Evolutionary conservation across 2,329 filamentous ascomycete genomes (phyloP), one percentile per base, ranked within the genome.

Genomic region (Aspergillus clavatus): DNA sequence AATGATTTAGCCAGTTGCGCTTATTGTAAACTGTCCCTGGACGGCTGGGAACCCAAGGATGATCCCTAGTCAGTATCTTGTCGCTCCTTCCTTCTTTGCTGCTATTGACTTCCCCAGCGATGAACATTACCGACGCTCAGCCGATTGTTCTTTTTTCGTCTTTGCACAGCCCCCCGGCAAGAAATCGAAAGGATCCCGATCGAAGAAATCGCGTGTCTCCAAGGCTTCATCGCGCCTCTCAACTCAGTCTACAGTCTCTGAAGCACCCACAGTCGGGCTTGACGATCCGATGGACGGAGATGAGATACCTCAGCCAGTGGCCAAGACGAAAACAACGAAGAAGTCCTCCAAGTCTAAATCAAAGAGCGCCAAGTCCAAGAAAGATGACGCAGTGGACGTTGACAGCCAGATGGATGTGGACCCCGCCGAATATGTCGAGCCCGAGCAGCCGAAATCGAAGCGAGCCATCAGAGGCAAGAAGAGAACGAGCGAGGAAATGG

Each of bases 21-120:
- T 22, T 96, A 97, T 69, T 98, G 93, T 71, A 82, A 86, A 46
- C 72, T 97, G 12, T 89, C 86, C 8, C 78, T 98, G 8, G 91
- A 97, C 66, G 89, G 89, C 5, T 98, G 94, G 93, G 93, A 97
- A 62, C 84, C 86, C 1, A 83, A 84, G 47, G 93, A 98, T 65
- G 88, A 95, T 62, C 93, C 93, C 50, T 80, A 86, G 83, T 89
- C 66, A 69, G 85, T 62, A n/a, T 8, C 24, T 28, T 14, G 38
- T 69, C 38, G 54, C 40, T 51, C 54, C 47, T 59, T 51, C 40
- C 48, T 21, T 3, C 27, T 22, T 33, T 8, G 16, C n/a, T 21
- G 27, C 31, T 37, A 44, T 55, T 58, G 43, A 60, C 40, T 11
- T 33, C 35, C 36, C 29, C 42, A 91, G 87, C 62, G 83, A 94